Evolutionary conservation across 768 basidiomycete species (phyloP).

Genomic region (Rhizopogon sp.): DNA sequence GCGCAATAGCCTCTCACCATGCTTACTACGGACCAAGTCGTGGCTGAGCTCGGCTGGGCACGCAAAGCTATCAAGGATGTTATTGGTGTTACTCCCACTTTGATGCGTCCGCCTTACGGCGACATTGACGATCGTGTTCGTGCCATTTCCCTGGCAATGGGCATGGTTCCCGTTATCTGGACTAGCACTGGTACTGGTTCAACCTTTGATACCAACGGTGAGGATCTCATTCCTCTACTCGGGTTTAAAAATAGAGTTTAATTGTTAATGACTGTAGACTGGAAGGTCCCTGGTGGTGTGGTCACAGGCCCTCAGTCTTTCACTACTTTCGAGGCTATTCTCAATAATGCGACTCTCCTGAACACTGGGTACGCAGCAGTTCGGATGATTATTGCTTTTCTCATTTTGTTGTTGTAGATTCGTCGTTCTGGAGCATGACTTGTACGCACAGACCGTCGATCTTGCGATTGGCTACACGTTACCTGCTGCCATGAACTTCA

Average conservation of each 20-base stretch:
- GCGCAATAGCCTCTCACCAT: constrained; percentile 51
- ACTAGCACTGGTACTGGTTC: constrained; percentile 52
- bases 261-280: constrained; percentile 45
- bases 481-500: constrained; percentile 62
- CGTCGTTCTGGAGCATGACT: constrained; percentile 86
- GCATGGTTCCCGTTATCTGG: constrained; percentile 89
- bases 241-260: neutral
- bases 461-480: constrained; percentile 87
- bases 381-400: neutral
- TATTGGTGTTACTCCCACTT: constrained; percentile 70
- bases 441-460: constrained; percentile 82
- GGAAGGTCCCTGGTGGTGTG: constrained; percentile 79
- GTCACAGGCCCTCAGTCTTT: constrained; percentile 63
- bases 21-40: constrained; percentile 76
- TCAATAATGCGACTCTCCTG: constrained; percentile 59
- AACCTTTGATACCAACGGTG: constrained; percentile 72
- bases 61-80: constrained; percentile 76
- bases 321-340: constrained; percentile 67
- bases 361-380: constrained; percentile 46
- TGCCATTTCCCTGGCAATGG: constrained; percentile 87
- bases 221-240: constrained; percentile 4
- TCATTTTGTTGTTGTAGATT: constrained; percentile 44
- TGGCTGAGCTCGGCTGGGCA: constrained; percentile 93
- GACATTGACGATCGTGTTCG: constrained; percentile 94
- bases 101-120: constrained; percentile 79